Conservation (phyloP, 2,329 filamentous ascomycete species). For the Fusarium austroafricanum region DNA sequence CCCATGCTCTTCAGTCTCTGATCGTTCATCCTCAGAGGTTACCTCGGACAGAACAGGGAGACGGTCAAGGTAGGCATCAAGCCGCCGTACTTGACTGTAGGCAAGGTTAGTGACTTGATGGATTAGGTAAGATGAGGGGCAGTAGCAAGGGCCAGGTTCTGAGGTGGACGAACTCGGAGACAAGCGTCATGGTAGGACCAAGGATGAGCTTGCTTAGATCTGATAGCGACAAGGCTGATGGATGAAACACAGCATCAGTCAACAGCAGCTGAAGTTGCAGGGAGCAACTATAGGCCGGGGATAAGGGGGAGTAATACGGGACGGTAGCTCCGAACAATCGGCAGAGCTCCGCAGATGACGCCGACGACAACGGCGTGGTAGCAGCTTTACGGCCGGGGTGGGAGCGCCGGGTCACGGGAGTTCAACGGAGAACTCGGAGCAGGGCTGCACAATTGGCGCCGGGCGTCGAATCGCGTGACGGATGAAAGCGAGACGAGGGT, state of each 20-base stretch:
- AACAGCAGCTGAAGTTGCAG: slow-evolving; percentile 17
- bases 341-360: slow-evolving; percentile 24
- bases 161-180: slow-evolving; percentile 47
- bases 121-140: slow-evolving; percentile 7
- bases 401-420: slow-evolving; percentile 20
- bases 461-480: slow-evolving; percentile 17
- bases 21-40: slow-evolving; percentile 56
- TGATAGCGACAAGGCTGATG: slow-evolving; percentile 20
- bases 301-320: slow-evolving; percentile 5
- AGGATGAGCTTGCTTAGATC: slow-evolving; percentile 23
- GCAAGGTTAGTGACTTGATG: slow-evolving; percentile 31
- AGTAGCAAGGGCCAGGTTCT: background rate
- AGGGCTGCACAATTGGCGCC: slow-evolving; percentile 5
- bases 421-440: slow-evolving; percentile 21
- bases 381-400: slow-evolving; percentile 12
- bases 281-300: slow-evolving; percentile 16
- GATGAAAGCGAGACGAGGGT: slow-evolving; percentile 18
- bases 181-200: slow-evolving; percentile 44
- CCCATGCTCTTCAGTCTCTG: slow-evolving; percentile 51
- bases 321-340: slow-evolving; percentile 17
- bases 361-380: background rate
- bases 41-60: slow-evolving; percentile 59
- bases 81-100: slow-evolving; percentile 68
- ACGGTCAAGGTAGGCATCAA: slow-evolving; percentile 74
- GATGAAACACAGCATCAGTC: slow-evolving; percentile 30